A percentile compares a stretch with the other conserved stretches of the same genome.
These are phyloP conservation scores for Fusarium setosum DNA, from an alignment of 2,329 filamentous ascomycete genomes.

Conservation along the genomic window DNA sequence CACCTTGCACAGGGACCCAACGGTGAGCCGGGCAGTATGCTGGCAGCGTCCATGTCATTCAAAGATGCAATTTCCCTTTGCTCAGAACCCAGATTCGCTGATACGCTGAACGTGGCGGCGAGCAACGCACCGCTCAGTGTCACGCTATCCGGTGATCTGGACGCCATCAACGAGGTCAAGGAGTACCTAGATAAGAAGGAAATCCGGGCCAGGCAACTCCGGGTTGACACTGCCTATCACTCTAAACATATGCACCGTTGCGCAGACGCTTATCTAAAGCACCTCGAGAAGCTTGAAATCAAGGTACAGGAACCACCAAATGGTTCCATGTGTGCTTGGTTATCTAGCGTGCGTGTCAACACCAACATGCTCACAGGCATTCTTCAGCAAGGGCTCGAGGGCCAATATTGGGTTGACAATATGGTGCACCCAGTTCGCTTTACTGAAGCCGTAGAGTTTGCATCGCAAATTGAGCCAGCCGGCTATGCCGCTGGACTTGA, in stretches of 20 bases:
- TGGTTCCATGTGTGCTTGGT: neutral
- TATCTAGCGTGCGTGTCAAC: neutral
- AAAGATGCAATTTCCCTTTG: neutral
- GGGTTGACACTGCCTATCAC: conserved; percentile 12
- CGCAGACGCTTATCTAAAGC: conserved; percentile 4
- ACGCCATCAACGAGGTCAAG: neutral
- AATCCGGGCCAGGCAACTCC: neutral
- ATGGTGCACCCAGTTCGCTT: neutral
- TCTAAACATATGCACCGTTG: conserved; percentile 2
- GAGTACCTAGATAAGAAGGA: neutral
- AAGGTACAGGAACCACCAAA: neutral
- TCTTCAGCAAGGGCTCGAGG: neutral
- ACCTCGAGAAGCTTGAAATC: neutral
- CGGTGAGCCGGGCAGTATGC: neutral
- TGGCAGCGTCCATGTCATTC: neutral
- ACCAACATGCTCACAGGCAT: neutral
- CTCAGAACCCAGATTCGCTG: neutral
- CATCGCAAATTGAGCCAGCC: neutral
- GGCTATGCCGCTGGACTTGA: neutral
- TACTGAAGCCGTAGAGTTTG: neutral
- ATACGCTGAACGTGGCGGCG: neutral
- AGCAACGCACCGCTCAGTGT: conserved; percentile 3
- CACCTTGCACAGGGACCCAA: neutral
- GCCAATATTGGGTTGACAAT: conserved; percentile 5
- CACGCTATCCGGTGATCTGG: conserved; percentile 7